phyloP scores from a whole-genome alignment of 192 early-diverging fungal species.

The Rhizophagus sp. region DNA sequence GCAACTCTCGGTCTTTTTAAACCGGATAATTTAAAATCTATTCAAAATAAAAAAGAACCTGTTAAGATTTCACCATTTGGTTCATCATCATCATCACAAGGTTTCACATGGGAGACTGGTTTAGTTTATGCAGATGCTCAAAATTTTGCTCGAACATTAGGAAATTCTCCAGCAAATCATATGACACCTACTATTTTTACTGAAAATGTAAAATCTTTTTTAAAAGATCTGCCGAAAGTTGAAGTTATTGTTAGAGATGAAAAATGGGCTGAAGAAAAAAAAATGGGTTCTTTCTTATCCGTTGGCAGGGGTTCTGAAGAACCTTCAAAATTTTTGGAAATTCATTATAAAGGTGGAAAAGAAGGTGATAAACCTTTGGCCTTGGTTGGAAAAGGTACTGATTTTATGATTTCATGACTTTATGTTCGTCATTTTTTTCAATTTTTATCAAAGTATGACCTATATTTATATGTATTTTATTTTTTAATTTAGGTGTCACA shows the following conservation, averaged over 20 bases:
- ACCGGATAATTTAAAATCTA: slow-evolving; percentile 68
- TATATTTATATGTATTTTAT: not conserved
- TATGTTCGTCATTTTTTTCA: not conserved
- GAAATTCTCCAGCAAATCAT: slow-evolving; percentile 85
- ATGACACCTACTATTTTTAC: slow-evolving; percentile 88
- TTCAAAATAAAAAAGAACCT: slow-evolving; percentile 35
- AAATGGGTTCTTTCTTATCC: slow-evolving; percentile 84
- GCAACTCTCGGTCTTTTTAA: slow-evolving; percentile 67
- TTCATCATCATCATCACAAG: not conserved
- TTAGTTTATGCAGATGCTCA: slow-evolving; percentile 71
- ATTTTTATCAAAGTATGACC: no score
- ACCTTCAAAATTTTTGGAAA: slow-evolving; percentile 82
- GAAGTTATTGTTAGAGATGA: slow-evolving; percentile 69
- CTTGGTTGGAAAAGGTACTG: slow-evolving; percentile 82
- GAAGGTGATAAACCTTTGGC: slow-evolving; percentile 60
- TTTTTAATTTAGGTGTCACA: slow-evolving; percentile 59
- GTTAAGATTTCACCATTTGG: slow-evolving; percentile 29
- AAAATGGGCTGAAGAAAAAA: slow-evolving; percentile 72
- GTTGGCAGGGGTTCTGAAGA: slow-evolving; percentile 81
- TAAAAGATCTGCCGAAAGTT: slow-evolving; percentile 48
- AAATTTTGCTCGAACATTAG: slow-evolving; percentile 82
- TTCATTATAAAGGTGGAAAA: slow-evolving; percentile 75
- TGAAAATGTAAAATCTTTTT: slow-evolving; percentile 55
- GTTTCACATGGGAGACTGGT: slow-evolving; percentile 57
- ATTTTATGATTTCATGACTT: not conserved